Evolutionary conservation across 129 eudicot genomes (phyloP), one percentile per base, ranked within the genome.

Genomic region (Erigeron canadensis): DNA sequence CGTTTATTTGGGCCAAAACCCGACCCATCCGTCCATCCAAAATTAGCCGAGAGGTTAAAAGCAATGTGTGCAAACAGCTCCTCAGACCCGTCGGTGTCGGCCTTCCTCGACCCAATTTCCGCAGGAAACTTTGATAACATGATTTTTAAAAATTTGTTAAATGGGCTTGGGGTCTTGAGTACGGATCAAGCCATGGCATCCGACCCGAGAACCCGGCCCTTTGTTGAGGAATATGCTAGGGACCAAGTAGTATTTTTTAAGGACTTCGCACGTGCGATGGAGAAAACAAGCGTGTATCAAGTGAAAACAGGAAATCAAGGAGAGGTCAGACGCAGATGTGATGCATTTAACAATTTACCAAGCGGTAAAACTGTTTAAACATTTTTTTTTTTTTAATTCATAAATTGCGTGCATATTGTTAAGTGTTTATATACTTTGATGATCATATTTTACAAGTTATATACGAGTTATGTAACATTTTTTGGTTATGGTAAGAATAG

Each of bases 231-330:
- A 61, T 89, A 86, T 12, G 89, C 96, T 0, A 72, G 58, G 51
- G 86, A 89, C 56, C 63, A 77, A 55, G 79, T 34, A 0, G 75
- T 73, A 48, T 89, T 89, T 70, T 89, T 84, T 41, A 63, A 63
- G 44, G 93, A 83, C 23, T 89, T 89, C 55, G 85, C 85, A 2
- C 65, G 65, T 8, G 96, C 96, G 4, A 89, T 89, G 96, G 88
- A 74, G 77, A 89, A 86, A 80, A 63, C 85, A 23, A 84, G 93
- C 16, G 55, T 77, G 72, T 70, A 61, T 37, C 71, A 77, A 41
- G 78, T 89, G 17, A 84, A 82, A 73, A 84, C 87, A 4, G 93
- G 84, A 7, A 76, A 48, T 8, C 58, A 82, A 53, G 96, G 96
- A 51, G 96, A 89, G 64, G 75, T 89, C 45, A 89, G 96, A 80